Evolutionary conservation across 495 filamentous ascomycete species (phyloP).

Genomic region (Penicillium riverlandense): DNA sequence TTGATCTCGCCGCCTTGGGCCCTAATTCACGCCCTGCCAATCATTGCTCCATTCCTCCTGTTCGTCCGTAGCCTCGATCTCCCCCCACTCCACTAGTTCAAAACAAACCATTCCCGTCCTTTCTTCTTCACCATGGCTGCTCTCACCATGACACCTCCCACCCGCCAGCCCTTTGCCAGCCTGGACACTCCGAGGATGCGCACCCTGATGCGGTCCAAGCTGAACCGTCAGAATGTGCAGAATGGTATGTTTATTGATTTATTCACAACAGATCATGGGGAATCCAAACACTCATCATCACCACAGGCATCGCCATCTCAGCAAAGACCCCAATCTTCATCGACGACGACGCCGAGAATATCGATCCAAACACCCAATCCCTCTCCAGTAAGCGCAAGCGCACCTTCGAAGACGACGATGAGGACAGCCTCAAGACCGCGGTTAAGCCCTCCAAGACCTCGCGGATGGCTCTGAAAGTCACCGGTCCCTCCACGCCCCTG

Average conservation of each 20-base stretch:
- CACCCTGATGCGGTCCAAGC: slow-evolving; percentile 31
- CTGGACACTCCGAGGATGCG: slow-evolving; percentile 37
- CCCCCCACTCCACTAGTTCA: slow-evolving; percentile 19
- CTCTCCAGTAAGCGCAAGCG: slow-evolving; percentile 61
- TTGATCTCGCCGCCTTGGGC: background rate
- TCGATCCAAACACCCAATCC: slow-evolving; percentile 61
- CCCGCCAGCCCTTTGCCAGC: slow-evolving; percentile 38
- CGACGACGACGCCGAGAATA: slow-evolving; percentile 66
- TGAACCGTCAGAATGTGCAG: slow-evolving; percentile 49
- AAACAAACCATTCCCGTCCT: slow-evolving; percentile 17
- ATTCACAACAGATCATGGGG: no score
- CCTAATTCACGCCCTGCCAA: background rate
- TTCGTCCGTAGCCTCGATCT: background rate
- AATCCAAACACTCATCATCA: background rate
- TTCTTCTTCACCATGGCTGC: slow-evolving; percentile 26
- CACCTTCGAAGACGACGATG: slow-evolving; percentile 46
- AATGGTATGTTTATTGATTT: slow-evolving; percentile 40
- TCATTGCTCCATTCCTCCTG: slow-evolving; percentile 4
- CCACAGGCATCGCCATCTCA: slow-evolving; percentile 17
- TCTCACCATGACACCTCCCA: slow-evolving; percentile 34
- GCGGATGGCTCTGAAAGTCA: slow-evolving; percentile 24
- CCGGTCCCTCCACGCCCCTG: slow-evolving; percentile 24
- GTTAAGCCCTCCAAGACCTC: slow-evolving; percentile 38
- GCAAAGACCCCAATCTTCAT: slow-evolving; percentile 37
- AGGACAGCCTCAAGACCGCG: slow-evolving; percentile 26